These are phyloP conservation scores for Gossypium trilobum DNA, from an alignment of 441 rosid species.

Conservation along the genomic window DNA sequence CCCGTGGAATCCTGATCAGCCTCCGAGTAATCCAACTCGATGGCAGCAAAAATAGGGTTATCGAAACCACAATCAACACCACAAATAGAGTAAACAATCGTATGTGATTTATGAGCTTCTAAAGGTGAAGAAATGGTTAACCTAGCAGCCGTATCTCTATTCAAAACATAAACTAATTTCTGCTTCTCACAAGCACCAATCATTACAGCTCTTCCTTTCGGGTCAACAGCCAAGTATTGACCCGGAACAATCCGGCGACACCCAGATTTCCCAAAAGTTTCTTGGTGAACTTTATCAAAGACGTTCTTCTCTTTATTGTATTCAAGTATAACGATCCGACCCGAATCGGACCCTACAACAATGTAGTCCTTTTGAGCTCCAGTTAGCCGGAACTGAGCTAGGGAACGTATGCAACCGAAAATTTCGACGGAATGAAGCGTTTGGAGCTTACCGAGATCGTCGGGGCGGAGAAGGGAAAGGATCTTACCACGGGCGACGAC, in stretches of 20 bases:
- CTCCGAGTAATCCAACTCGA: conserved; percentile 91
- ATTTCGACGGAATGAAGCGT: conserved; percentile 82
- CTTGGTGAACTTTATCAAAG: conserved; percentile 82
- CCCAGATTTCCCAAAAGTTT: conserved; percentile 92
- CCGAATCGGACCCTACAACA: conserved; percentile 93
- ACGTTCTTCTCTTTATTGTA: conserved; percentile 77
- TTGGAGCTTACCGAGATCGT: conserved; percentile 76
- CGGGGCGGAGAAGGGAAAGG: conserved; percentile 89
- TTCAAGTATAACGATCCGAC: conserved; percentile 81
- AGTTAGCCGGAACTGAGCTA: conserved; percentile 83
- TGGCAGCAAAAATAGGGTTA: conserved; percentile 82
- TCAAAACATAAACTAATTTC: conserved; percentile 86
- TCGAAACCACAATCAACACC: conserved; percentile 96
- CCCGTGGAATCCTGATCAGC: conserved; percentile 90
- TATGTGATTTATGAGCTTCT: conserved; percentile 92
- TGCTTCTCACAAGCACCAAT: conserved; percentile 93
- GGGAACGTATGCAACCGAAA: conserved; percentile 76
- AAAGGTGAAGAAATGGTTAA: conserved; percentile 86
- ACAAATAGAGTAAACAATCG: conserved; percentile 66
- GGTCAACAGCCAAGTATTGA: conserved; percentile 82
- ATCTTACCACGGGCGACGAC: conserved; percentile 94
- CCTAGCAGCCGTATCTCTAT: conserved; percentile 86
- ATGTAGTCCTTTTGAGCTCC: conserved; percentile 83
- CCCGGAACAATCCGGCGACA: conserved; percentile 91
- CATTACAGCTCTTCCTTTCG: conserved; percentile 91